A percentile compares a stretch with the other conserved stretches of the same genome.
phyloP scores from a whole-genome alignment of 2,329 filamentous ascomycete genomes.

The Tolypocladium nubicola region DNA sequence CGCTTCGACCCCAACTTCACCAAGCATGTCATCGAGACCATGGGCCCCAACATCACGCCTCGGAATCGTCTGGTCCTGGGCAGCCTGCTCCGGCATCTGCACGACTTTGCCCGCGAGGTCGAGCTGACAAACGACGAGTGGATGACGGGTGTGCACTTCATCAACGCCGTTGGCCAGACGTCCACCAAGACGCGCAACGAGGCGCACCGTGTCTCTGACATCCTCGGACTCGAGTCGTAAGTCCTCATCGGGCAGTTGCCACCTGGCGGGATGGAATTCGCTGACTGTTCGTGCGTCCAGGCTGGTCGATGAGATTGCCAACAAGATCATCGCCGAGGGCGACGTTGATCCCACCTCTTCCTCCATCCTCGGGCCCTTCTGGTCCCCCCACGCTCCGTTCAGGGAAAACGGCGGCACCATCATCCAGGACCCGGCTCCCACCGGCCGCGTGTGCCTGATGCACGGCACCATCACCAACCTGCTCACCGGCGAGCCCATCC shows the following conservation, averaged over 20 bases:
- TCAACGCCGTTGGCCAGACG: conserved; percentile 64
- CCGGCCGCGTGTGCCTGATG: conserved; percentile 54
- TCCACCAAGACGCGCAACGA: conserved; percentile 62
- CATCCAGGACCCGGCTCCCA: conserved; percentile 48
- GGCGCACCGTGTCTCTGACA: conserved; percentile 60
- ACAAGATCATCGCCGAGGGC: conserved; percentile 52
- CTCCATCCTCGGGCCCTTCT: conserved; percentile 69
- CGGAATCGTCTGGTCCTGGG: conserved; percentile 54
- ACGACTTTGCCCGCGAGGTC: conserved; percentile 69
- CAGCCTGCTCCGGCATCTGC: conserved; percentile 58
- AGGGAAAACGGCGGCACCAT: conserved; percentile 55
- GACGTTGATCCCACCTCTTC: conserved; percentile 59
- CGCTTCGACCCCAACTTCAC: conserved; percentile 71
- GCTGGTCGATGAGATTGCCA: conserved; percentile 50
- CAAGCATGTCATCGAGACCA: conserved; percentile 59
- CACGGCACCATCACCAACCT: conserved; percentile 58
- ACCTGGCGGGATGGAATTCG: background rate
- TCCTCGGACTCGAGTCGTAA: conserved; percentile 63
- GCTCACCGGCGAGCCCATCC: conserved; percentile 55
- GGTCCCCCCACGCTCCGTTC: conserved; percentile 66
- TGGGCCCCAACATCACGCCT: conserved; percentile 57
- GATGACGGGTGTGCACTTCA: conserved; percentile 63
- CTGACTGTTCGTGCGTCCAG: conserved; percentile 19
- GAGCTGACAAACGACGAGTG: conserved; percentile 70
- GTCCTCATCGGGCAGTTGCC: conserved; percentile 14